Evolutionary conservation across 192 early-diverging fungal genomes (phyloP).

Genomic region (Linnemannia elongata): DNA sequence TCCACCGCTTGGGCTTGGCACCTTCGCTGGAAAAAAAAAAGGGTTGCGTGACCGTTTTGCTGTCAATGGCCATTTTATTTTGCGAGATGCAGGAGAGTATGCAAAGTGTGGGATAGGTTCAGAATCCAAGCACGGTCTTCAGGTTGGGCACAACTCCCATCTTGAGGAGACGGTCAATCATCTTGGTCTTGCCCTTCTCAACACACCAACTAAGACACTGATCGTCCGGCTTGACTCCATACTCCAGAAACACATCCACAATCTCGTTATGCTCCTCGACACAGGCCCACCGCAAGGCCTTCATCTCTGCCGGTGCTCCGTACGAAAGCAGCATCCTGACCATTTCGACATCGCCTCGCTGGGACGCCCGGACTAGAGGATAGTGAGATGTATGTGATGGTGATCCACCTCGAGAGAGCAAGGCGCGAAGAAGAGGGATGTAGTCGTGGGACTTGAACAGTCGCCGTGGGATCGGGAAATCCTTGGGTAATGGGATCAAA

Average conservation of each 20-base stretch:
- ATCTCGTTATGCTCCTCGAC: conserved; percentile 44
- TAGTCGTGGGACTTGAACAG: conserved; percentile 32
- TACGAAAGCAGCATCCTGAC: conserved; percentile 23
- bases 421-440: conserved; percentile 12
- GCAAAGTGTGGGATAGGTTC: background rate
- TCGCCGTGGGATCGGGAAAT: conserved; percentile 43
- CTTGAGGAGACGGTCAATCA: conserved; percentile 46
- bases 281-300: conserved; percentile 45
- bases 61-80: background rate
- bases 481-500: conserved; percentile 34
- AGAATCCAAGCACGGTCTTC: conserved; percentile 44
- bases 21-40: background rate
- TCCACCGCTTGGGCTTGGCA: background rate
- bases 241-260: conserved; percentile 42
- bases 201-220: conserved; percentile 45
- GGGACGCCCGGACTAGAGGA: conserved; percentile 39
- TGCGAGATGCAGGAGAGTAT: background rate
- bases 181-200: conserved; percentile 42
- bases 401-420: conserved; percentile 40
- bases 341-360: conserved; percentile 47
- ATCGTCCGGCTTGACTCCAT: conserved; percentile 38
- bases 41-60: background rate
- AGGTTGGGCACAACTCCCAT: conserved; percentile 48
- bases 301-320: conserved; percentile 40
- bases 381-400: conserved; percentile 35